Percentiles rank a stretch among this genome's conserved stretches.
phyloP scores from a whole-genome alignment of 768 basidiomycete species.

The Mrakia blollopis region DNA sequence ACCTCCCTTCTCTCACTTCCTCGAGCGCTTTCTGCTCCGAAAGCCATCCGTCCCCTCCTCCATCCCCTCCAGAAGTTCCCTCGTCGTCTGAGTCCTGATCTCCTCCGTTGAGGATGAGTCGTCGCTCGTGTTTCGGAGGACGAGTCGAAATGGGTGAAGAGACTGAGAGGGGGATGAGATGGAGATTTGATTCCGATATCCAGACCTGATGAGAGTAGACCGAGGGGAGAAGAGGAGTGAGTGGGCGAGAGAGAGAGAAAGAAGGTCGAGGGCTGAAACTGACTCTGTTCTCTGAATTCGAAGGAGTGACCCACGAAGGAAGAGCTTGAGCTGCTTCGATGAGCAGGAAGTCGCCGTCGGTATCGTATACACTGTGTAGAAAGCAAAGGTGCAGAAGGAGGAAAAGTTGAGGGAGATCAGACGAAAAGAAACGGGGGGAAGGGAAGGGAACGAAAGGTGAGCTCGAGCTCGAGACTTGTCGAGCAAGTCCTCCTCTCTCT shows the following conservation, averaged over 20 bases:
- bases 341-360: constrained; percentile 90
- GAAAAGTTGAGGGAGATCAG: background rate
- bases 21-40: constrained; percentile 38
- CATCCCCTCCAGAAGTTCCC: constrained; percentile 18
- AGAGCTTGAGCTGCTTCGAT: constrained; percentile 91
- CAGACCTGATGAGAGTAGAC: constrained; percentile 62
- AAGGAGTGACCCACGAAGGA: constrained; percentile 84
- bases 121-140: constrained; percentile 49
- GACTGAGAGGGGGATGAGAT: constrained; percentile 77
- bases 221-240: constrained; percentile 30
- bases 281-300: constrained; percentile 89
- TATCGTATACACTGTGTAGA: constrained; percentile 63
- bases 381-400: background rate
- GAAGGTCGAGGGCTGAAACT: background rate
- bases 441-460: background rate
- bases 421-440: no score
- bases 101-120: constrained; percentile 48
- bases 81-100: constrained; percentile 53
- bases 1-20: constrained; percentile 39
- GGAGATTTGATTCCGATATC: constrained; percentile 75
- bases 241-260: constrained; percentile 36
- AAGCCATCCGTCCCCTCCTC: constrained; percentile 36
- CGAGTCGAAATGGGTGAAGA: constrained; percentile 57
- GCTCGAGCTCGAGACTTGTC: background rate
- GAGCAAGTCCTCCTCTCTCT: background rate